Base-by-base conservation (phyloP, 2,329 filamentous ascomycete genomes). In the Penicillium sp. region DNA sequence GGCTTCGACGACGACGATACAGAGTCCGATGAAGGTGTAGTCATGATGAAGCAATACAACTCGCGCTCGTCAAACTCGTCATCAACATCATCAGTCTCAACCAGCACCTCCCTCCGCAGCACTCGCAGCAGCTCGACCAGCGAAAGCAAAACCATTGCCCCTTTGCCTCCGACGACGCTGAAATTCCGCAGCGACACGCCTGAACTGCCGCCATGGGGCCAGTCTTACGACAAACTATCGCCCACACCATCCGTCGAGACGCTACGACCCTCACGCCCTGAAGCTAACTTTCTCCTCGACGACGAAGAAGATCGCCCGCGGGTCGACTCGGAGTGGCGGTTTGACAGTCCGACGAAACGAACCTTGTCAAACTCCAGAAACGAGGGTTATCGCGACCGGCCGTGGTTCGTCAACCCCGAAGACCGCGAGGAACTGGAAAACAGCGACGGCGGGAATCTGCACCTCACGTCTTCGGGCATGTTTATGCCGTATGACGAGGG, bases 401-500 rank as follows among this genome's bases (percentile, higher is more conserved):
- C 70, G 6, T 71, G 57, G 75, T 74, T 63, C 61, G 58, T 72
- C 62, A 60, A 66, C 33, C 56, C 67, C 3, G 61, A 68, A 59
- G 71, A 83, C 11, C 81, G 84, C 28, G 78, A 85, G 47, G 82
- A 84, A 43, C 77, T 82, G 51, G 73, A 81, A 3, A 73, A 75
- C 11, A 35, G 28, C 7, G 50, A 35, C 9, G 28, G 43, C 33
- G 68, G 68, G 45, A 86, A 86, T 52, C 86, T 95, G 79, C 85
- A 87, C 60, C 82, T 91, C 63, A 95, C 90, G 20, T 80, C 85
- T 51, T 94, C 90, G 40, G 91, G 91, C 63, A 95, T 96, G 90
- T 88, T 96, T 65, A 92, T 95, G 88, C 90, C 91, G 7, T 88
- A 87, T 64, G 89, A 91, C 64, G 88, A 91, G 64, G 85, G 85